These are phyloP conservation scores for Hypholoma sublateritium DNA, from an alignment of 768 basidiomycete species.

Conservation along the genomic window DNA sequence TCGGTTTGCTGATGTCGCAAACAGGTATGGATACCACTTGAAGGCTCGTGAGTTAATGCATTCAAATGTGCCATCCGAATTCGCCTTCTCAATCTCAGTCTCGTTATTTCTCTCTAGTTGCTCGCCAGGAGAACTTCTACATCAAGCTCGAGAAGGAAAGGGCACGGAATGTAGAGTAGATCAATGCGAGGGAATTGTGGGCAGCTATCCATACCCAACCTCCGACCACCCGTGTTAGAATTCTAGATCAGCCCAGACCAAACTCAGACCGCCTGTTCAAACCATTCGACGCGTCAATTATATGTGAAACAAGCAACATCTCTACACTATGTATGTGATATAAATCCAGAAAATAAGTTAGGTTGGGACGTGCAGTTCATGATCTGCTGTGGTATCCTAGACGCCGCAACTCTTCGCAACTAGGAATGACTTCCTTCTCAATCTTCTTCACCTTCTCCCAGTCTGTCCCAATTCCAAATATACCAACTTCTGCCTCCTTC, in stretches of 20 bases:
- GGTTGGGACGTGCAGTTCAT: constrained; percentile 7
- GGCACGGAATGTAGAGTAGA: constrained; percentile 27
- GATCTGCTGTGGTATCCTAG: constrained; percentile 47
- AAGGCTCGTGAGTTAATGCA: constrained; percentile 58
- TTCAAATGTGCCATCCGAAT: background rate
- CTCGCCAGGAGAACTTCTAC: constrained; percentile 83
- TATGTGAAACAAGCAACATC: constrained; percentile 10
- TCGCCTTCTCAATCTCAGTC: background rate
- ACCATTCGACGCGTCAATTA: constrained; percentile 14
- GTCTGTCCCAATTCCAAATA: constrained; percentile 91
- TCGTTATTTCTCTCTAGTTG: constrained; percentile 47
- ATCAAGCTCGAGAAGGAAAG: constrained; percentile 74
- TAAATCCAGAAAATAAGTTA: constrained; percentile 26
- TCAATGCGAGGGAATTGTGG: constrained; percentile 6
- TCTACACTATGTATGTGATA: constrained; percentile 24
- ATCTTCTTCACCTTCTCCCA: constrained; percentile 85
- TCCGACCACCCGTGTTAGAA: constrained; percentile 11
- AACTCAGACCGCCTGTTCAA: constrained; percentile 1
- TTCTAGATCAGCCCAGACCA: constrained; percentile 21
- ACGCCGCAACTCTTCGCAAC: constrained; percentile 75
- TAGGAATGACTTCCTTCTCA: constrained; percentile 64
- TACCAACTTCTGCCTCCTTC: constrained; percentile 76
- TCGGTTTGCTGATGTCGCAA: constrained; percentile 20
- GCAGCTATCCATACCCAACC: constrained; percentile 1
- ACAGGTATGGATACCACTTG: constrained; percentile 83